A percentile compares a stretch with the other conserved stretches of the same genome.
Evolutionary conservation across 2,329 filamentous ascomycete genomes (phyloP).

Genomic region (Claviceps arundinis): DNA sequence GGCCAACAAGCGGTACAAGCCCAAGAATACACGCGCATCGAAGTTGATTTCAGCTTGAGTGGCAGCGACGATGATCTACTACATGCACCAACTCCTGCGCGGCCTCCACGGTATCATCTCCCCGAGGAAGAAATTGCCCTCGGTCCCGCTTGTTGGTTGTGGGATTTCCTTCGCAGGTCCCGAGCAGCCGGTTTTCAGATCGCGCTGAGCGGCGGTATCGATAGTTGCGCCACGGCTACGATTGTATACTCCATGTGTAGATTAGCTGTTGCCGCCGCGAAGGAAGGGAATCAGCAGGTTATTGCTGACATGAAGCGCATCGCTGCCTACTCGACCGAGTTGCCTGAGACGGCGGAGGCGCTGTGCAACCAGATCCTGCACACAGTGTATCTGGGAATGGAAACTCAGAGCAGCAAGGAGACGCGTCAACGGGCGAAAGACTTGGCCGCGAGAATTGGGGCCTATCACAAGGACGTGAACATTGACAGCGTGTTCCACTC

Average conservation of each 20-base stretch:
- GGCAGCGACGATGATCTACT: slow-evolving; percentile 16
- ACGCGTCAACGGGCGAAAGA: slow-evolving; percentile 53
- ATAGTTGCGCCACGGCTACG: slow-evolving; percentile 33
- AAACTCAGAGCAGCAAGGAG: slow-evolving; percentile 44
- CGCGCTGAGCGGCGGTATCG: slow-evolving; percentile 41
- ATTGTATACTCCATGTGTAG: slow-evolving; percentile 37
- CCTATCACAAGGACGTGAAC: slow-evolving; percentile 59
- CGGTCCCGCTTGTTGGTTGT: slow-evolving; percentile 52
- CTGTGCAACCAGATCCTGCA: slow-evolving; percentile 28
- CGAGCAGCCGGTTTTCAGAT: slow-evolving; percentile 40
- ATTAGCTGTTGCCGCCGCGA: slow-evolving; percentile 38
- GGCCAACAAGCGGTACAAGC: slow-evolving; percentile 7
- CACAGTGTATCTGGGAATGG: slow-evolving; percentile 50
- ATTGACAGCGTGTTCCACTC: slow-evolving; percentile 45
- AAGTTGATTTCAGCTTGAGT: slow-evolving; percentile 6
- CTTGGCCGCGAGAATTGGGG: slow-evolving; percentile 49
- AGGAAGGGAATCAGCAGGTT: slow-evolving; percentile 17
- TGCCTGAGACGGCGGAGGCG: slow-evolving; percentile 42
- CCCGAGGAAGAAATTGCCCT: slow-evolving; percentile 57
- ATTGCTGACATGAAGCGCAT: slow-evolving; percentile 15
- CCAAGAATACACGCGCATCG: slow-evolving; percentile 8
- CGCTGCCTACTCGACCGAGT: slow-evolving; percentile 18
- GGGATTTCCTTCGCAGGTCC: slow-evolving; percentile 45
- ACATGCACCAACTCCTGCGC: slow-evolving; percentile 25
- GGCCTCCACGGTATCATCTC: slow-evolving; percentile 38